Evolutionary conservation across 169 alveolate species (phyloP).

Genomic region (Eimeria necatrix): DNA sequence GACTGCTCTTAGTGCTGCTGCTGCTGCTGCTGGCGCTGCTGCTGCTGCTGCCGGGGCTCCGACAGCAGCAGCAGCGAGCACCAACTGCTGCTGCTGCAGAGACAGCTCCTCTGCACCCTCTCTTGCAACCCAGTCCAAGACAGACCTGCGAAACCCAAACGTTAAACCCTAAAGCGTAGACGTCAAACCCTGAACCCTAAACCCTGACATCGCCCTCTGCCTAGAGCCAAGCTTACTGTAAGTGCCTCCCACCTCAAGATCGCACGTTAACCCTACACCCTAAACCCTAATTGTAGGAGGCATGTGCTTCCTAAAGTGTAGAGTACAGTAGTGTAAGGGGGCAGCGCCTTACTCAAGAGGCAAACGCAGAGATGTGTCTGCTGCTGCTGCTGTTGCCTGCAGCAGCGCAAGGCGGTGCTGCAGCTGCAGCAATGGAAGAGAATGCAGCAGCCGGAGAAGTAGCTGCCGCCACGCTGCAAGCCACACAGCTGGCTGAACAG

Average conservation of each 20-base stretch:
- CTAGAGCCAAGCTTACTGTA: background rate
- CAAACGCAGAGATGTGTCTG: background rate
- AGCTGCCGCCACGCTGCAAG: conserved; percentile 50
- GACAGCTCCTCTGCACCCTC: conserved; percentile 30
- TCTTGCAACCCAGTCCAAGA: background rate
- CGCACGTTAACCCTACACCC: background rate
- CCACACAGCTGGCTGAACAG: conserved; percentile 25
- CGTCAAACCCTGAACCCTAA: background rate
- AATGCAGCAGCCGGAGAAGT: background rate
- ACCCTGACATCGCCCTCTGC: background rate
- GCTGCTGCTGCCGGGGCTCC: background rate
- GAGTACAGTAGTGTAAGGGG: background rate
- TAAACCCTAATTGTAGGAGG: background rate
- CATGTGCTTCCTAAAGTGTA: background rate
- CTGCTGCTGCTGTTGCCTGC: conserved; percentile 54
- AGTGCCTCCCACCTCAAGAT: background rate
- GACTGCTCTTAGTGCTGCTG: background rate
- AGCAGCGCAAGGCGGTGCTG: conserved; percentile 50
- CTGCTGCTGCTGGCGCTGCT: background rate
- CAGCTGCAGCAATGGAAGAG: conserved; percentile 20
- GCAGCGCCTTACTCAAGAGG: background rate
- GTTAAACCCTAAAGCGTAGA: background rate
- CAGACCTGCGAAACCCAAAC: background rate
- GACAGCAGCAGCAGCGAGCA: conserved; percentile 36
- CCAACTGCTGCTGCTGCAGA: conserved; percentile 44